A percentile compares a stretch with the other conserved stretches of the same genome.
phyloP scores from a whole-genome alignment of 192 early-diverging fungal species.

The Podila clonocystis region DNA sequence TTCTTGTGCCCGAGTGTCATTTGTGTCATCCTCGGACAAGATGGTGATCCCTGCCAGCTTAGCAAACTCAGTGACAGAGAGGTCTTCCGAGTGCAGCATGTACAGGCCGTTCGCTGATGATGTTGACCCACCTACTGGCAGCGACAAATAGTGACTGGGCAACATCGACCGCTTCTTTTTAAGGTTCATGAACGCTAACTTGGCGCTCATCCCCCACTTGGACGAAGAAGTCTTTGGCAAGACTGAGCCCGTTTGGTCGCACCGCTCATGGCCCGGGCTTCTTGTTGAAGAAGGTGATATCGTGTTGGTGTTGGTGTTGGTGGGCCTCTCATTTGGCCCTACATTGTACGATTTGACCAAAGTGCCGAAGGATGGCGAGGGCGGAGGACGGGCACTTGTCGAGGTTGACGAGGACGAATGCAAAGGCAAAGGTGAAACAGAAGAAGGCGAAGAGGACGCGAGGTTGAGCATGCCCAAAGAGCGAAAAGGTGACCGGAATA shows the following conservation, averaged over 20 bases:
- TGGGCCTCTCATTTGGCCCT: not conserved
- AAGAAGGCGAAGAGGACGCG: not conserved
- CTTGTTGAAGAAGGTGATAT: not conserved
- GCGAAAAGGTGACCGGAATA: not conserved
- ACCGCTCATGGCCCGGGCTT: not conserved
- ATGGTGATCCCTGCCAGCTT: slow-evolving; percentile 47
- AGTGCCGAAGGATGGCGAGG: too few relatives aligned
- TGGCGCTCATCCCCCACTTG: not conserved
- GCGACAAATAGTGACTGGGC: slow-evolving; percentile 29
- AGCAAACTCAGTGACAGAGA: slow-evolving; percentile 43
- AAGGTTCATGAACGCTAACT: slow-evolving; percentile 14
- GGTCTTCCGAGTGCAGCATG: slow-evolving; percentile 35
- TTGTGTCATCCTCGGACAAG: slow-evolving; percentile 17
- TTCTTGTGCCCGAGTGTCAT: not conserved
- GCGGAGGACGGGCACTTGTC: too few relatives aligned
- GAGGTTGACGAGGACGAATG: not conserved
- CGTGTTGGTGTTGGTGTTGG: not conserved
- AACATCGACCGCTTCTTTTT: slow-evolving; percentile 17
- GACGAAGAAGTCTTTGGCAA: not conserved
- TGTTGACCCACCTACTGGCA: slow-evolving; percentile 24
- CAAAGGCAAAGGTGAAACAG: slow-evolving; percentile 2
- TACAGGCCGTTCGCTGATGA: slow-evolving; percentile 14
- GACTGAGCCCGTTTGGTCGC: not conserved
- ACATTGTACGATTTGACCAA: too few relatives aligned
- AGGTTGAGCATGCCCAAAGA: slow-evolving; percentile 9